Evolutionary conservation across 2,329 filamentous ascomycete species (phyloP), one percentile per base, ranked within the genome.

Genomic region (Chalara sp.): DNA sequence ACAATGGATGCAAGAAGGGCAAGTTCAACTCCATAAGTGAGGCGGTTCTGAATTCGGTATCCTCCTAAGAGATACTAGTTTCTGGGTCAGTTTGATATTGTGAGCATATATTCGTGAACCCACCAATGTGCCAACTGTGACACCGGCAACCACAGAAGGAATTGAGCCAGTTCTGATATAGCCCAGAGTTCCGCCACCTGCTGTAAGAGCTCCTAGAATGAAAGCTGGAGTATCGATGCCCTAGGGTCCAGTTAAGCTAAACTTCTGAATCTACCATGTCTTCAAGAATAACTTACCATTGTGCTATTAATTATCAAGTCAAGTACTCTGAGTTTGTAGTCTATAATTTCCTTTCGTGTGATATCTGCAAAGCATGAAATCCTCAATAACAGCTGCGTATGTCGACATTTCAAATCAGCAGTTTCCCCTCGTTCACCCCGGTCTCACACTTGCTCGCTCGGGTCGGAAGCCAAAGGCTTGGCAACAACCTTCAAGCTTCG

Each of bases 1-100:
- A 97, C 72, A n/a, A 89, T 63, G 1, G 89, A 95, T 5, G 93
- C 93, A 42, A 96, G 75, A 7, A 99, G 78, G n/a, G 86, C 88
- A 42, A 96, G 74, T 70, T 97, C 93, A 59, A 95, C 72, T 56
- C 92, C 93, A 68, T 93, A 96, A 3, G 87, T 67, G 66, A 89
- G 79, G 54, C 78, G 75, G 61, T 82, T 84, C 61, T 86, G 83
- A 56, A 96, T 83, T 53, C 91, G 87, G 64, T 87, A 84, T 57
- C 86, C 91, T 56, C 89, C 89, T 42, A 96, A 74, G 29, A 83
- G 83, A 70, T 99, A 64, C 62, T 61, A 21, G 35, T 8, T n/a
- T 8, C 35, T 37, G n/a, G 35, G n/a, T 8, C 8, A 37, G 35
- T n/a, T 37, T 37, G 35, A n/a, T 10, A n/a, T n/a, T 37, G 8